Percentiles rank a stretch among this genome's conserved stretches.
phyloP scores from a whole-genome alignment of 495 filamentous ascomycete species.

The Xylaria longipes region DNA sequence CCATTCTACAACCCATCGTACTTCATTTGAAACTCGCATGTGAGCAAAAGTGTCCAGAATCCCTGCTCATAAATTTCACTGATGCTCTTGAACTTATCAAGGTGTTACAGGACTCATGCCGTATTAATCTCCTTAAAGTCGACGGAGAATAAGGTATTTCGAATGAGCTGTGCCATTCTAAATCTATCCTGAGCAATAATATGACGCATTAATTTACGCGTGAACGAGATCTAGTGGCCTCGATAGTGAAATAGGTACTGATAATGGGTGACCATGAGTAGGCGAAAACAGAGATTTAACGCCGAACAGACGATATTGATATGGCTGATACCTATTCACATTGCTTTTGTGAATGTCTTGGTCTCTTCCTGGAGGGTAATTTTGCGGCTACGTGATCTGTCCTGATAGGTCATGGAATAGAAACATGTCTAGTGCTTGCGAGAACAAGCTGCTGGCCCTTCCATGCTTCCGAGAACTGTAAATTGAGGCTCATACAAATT shows the following conservation, averaged over 20 bases:
- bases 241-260: neutral
- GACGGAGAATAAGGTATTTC: neutral
- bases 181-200: neutral
- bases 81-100: neutral
- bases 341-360: neutral
- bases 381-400: neutral
- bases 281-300: neutral
- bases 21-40: neutral
- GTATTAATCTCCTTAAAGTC: neutral
- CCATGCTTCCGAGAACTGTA: neutral
- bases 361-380: neutral
- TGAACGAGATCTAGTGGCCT: neutral
- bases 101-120: neutral
- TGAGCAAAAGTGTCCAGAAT: neutral
- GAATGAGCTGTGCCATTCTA: neutral
- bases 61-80: neutral
- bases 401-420: neutral
- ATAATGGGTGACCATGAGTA: neutral
- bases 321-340: neutral
- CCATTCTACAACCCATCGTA: neutral
- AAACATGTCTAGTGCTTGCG: neutral
- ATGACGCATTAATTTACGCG: neutral
- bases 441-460: neutral
- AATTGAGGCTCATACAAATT: constrained; percentile 8
- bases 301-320: neutral